Evolutionary conservation across 306 rosid species (phyloP).

Genomic region (Acmispon strigosus): DNA sequence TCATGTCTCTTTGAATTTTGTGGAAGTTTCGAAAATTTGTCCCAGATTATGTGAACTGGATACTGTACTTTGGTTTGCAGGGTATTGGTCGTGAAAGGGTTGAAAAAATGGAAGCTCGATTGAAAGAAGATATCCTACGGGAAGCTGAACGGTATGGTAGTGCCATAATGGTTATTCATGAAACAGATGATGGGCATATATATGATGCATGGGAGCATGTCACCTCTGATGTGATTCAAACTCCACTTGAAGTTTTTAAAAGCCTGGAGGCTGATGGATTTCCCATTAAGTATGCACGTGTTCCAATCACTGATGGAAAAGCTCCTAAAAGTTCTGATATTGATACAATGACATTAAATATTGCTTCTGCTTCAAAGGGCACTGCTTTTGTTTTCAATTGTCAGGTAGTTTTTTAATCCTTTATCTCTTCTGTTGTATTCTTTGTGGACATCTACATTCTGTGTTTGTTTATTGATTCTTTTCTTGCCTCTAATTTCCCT

Average conservation of each 20-base stretch:
- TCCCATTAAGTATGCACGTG: constrained; percentile 88
- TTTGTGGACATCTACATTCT: neutral
- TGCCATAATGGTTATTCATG: constrained; percentile 93
- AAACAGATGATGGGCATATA: constrained; percentile 74
- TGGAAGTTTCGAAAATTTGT: neutral
- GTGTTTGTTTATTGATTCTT: neutral
- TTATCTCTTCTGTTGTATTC: constrained; percentile 4
- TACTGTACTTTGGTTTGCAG: constrained; percentile 34
- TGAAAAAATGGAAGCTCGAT: constrained; percentile 89
- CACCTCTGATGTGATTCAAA: constrained; percentile 58
- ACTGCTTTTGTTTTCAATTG: constrained; percentile 88
- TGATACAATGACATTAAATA: constrained; percentile 64
- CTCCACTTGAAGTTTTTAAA: constrained; percentile 84
- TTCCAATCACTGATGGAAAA: constrained; percentile 91
- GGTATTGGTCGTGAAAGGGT: constrained; percentile 86
- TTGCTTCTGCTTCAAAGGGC: constrained; percentile 68
- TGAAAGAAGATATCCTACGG: constrained; percentile 77
- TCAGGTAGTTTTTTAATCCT: constrained; percentile 53
- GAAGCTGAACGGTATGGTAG: constrained; percentile 72
- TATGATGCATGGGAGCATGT: constrained; percentile 87
- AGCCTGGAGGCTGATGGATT: constrained; percentile 69
- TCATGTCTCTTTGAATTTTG: neutral
- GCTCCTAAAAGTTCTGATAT: constrained; percentile 92
- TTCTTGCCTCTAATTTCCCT: neutral
- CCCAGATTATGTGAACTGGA: constrained; percentile 21